Percentiles rank a stretch among this genome's conserved stretches.
These are phyloP conservation scores for Globisporangium polare DNA, from an alignment of 352 stramenopile genomes.

Conservation along the genomic window DNA sequence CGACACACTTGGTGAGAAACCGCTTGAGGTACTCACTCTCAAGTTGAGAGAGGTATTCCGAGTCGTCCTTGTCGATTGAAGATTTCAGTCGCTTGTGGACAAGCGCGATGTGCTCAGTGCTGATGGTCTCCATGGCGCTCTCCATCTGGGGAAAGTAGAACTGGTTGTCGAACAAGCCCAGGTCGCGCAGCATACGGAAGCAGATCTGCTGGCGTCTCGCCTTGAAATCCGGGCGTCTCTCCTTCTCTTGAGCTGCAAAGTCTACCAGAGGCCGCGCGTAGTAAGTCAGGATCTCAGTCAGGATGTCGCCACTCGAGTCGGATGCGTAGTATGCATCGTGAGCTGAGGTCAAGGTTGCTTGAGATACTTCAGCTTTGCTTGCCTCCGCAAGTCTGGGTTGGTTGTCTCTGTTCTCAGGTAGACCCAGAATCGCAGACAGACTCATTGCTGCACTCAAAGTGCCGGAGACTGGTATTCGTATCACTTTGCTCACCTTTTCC, in stretches of 20 bases:
- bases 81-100: constrained; percentile 11
- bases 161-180: constrained; percentile 51
- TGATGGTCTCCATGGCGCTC: constrained; percentile 20
- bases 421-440: constrained; percentile 11
- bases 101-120: constrained; percentile 8
- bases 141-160: constrained; percentile 49
- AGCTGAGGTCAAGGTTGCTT: too few species aligned
- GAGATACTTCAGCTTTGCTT: neutral
- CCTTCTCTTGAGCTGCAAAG: neutral
- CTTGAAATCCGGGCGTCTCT: neutral
- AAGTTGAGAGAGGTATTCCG: constrained; percentile 1
- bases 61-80: neutral
- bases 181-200: constrained; percentile 46
- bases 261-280: constrained; percentile 5
- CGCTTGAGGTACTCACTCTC: constrained; percentile 5
- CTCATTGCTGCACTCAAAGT: neutral
- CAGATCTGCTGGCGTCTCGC: constrained; percentile 14
- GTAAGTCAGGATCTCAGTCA: constrained; percentile 1
- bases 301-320: neutral
- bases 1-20: constrained; percentile 10
- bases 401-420: neutral
- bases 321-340: neutral
- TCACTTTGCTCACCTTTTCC: neutral
- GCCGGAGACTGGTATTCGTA: neutral
- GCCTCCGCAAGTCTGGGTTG: neutral